Percentiles rank a stretch among this genome's conserved stretches.
Conservation (phyloP, 805 yeast species). For the Barnettozyma populi region DNA sequence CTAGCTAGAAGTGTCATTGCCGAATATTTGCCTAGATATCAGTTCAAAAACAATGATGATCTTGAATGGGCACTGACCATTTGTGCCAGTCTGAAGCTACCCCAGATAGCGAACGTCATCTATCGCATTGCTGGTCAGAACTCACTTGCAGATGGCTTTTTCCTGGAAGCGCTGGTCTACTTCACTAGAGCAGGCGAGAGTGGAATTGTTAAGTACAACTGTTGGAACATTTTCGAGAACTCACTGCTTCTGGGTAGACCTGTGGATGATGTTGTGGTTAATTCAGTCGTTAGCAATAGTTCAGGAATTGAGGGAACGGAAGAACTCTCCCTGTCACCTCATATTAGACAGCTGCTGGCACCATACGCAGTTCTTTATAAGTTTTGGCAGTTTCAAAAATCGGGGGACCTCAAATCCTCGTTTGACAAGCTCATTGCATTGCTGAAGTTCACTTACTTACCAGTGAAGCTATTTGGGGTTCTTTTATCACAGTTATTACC, state of each 20-base stretch:
- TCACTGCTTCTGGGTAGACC: slow-evolving; percentile 47
- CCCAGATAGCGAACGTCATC: slow-evolving; percentile 51
- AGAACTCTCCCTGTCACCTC: slow-evolving; percentile 39
- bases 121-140: slow-evolving; percentile 32
- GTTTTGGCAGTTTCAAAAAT: slow-evolving; percentile 34
- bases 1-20: slow-evolving; percentile 42
- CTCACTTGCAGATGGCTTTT: slow-evolving; percentile 18
- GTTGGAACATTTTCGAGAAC: slow-evolving; percentile 62
- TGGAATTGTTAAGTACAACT: slow-evolving; percentile 42
- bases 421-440: slow-evolving; percentile 33
- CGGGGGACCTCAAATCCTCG: slow-evolving; percentile 25
- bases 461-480: slow-evolving; percentile 43
- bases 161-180: slow-evolving; percentile 59
- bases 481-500: slow-evolving; percentile 45
- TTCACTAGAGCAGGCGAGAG: slow-evolving; percentile 59
- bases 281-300: slow-evolving; percentile 40
- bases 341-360: slow-evolving; percentile 60
- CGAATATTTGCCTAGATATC: slow-evolving; percentile 53
- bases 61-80: slow-evolving; percentile 73
- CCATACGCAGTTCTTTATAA: slow-evolving; percentile 64
- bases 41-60: slow-evolving; percentile 65
- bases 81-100: slow-evolving; percentile 61
- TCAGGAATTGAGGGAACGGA: slow-evolving; percentile 23
- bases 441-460: slow-evolving; percentile 48
- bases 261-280: slow-evolving; percentile 51